A percentile compares a stretch with the other conserved stretches of the same genome.
Evolutionary conservation across 2,329 filamentous ascomycete genomes (phyloP).

Genomic region (Aspergillus sclerotialis): DNA sequence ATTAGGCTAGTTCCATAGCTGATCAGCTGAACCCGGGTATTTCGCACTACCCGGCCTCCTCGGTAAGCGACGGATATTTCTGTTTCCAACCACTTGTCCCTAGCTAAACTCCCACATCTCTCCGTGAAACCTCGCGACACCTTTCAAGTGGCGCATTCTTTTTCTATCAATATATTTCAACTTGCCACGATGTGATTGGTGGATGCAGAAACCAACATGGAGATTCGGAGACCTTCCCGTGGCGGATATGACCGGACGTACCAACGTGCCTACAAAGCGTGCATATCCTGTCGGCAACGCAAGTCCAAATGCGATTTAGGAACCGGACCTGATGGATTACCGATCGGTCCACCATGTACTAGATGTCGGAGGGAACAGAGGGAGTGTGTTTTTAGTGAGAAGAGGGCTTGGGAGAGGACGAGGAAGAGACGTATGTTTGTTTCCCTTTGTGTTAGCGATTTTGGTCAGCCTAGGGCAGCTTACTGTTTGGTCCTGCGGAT

Average conservation of each 20-base stretch:
- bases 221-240: constrained; percentile 12
- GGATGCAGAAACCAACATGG: constrained; percentile 9
- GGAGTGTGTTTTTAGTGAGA: constrained; percentile 43
- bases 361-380: constrained; percentile 46
- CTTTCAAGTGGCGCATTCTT: too few species aligned
- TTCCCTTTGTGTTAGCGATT: too few species aligned
- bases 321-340: constrained; percentile 31
- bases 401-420: constrained; percentile 34
- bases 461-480: too few species aligned
- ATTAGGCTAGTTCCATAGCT: too few species aligned
- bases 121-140: too few species aligned
- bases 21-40: too few species aligned
- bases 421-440: constrained; percentile 28
- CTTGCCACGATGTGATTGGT: constrained; percentile 13
- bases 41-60: too few species aligned
- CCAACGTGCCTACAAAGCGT: constrained; percentile 50
- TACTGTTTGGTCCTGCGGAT: too few species aligned
- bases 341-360: constrained; percentile 37
- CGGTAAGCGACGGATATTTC: too few species aligned
- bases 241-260: constrained; percentile 28
- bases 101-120: too few species aligned
- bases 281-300: constrained; percentile 45
- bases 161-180: too few species aligned
- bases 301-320: constrained; percentile 48
- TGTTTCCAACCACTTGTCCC: too few species aligned